Base-by-base conservation (phyloP, 805 yeast species). In the Saturnispora galanensis region DNA sequence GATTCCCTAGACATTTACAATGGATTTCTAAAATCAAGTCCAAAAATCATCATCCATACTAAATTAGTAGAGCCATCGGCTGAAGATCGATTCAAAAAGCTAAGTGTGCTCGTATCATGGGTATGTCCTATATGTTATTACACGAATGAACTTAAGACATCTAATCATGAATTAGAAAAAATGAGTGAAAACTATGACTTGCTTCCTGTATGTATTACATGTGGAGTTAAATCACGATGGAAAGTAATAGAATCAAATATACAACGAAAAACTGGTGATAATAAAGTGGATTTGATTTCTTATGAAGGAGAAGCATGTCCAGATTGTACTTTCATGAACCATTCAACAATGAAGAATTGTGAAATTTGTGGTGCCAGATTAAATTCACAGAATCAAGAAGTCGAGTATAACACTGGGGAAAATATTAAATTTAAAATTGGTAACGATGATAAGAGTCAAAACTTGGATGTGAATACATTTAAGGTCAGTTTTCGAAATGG, bases 101-200 rank as follows among this genome's bases (percentile, higher is more conserved):
- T 18, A 32, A 40, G 28, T 3, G n/a, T 30, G 43, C 51, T 55
- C 16, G 13, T 55, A 10, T 65, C 70, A 29, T 90, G 98, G 98
- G 71, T 73, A 1, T 90, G 98, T 59, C 81, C 83, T n/a, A 89
- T 93, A 3, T 90, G 98, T 61, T 76, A 77, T n/a, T 84, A 69
- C 57, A 68, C 79, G 21, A 86, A 87, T 55, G 61, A 58, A 10
- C 52, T 74, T 3, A 57, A 60, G 7, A 51, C 58, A 8, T 59
- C 59, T 11, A 44, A 44, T 38, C 13, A 13, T 10, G 32, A 33
- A 12, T 10, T 47, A 10, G 38, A 44, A 31, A 10, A 38, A 18
- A 31, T 55, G 26, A 43, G 42, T n/a, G 31, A 37, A 7, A 45
- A 44, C n/a, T 30, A 33, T 21, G 41, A 39, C 2, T 11, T 55